Evolutionary conservation across 495 filamentous ascomycete genomes (phyloP).

Genomic region (Staphylotrichum longicolle): DNA sequence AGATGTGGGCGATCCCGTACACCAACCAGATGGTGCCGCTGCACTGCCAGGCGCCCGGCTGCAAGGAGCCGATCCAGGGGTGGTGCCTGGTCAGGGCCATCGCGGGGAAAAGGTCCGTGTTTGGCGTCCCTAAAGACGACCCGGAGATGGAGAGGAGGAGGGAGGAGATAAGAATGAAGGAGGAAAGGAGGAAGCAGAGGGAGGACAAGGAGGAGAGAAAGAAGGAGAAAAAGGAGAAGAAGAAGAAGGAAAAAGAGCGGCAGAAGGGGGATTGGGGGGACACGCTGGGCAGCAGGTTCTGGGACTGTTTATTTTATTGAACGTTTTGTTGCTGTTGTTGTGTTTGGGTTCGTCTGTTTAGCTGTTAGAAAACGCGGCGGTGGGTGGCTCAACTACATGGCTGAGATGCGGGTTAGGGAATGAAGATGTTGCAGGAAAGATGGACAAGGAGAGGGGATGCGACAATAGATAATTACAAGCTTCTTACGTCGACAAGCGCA

Average conservation of each 20-base stretch:
- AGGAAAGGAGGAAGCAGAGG: conserved; percentile 2
- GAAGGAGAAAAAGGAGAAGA: not conserved
- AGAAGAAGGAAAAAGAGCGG: not conserved
- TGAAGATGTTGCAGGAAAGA: too few species aligned
- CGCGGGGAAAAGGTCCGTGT: not conserved
- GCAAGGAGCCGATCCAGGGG: not conserved
- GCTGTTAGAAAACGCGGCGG: too few species aligned
- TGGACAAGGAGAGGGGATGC: too few species aligned
- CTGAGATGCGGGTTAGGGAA: too few species aligned
- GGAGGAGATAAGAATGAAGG: not conserved
- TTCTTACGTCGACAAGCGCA: too few species aligned
- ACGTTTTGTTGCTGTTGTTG: not conserved
- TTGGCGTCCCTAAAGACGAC: not conserved
- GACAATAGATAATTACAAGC: too few species aligned
- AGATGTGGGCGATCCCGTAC: not conserved
- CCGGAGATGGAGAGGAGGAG: not conserved
- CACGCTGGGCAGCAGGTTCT: not conserved
- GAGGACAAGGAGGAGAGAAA: not conserved
- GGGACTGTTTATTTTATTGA: too few species aligned
- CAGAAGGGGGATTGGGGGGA: not conserved
- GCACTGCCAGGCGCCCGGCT: conserved; percentile 10
- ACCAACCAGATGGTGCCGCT: not conserved
- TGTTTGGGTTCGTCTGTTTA: not conserved
- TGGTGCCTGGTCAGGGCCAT: conserved; percentile 7
- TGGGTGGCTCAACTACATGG: too few species aligned